Evolutionary conservation across 768 basidiomycete genomes (phyloP), one percentile per base, ranked within the genome.

Genomic region (Rhizopogon salebrosus): DNA sequence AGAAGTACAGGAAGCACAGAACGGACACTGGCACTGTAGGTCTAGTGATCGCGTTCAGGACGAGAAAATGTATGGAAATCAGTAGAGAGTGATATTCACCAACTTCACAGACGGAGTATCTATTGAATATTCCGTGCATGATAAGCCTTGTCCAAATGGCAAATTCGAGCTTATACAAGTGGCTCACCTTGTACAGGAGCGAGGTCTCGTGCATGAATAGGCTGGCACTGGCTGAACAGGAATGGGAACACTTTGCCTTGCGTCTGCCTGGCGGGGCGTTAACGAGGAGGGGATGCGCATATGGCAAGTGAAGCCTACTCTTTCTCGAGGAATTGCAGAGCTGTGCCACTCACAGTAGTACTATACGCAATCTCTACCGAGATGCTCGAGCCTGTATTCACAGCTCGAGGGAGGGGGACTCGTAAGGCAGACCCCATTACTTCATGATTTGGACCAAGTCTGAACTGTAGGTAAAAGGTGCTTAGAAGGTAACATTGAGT

Each of bases 201-300:
- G n/a, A 82, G 62, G 1, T 73, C 72, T 29, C 82, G 71, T 6
- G 77, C 78, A 61, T 82, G 79, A 60, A 82, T 83, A 6, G 82
- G 80, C 58, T 83, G 81, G 58, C 74, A 77, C 58, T 83, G 83
- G 46, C 77, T 79, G 69, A 82, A 84, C 14, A 83, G 67, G 67
- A 78, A 83, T 3, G 78, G 75, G 62, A 77, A 75, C 42, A 70
- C 70, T 49, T 78, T 79, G 4, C 78, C 78, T 48, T 78, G 78
- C 4, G 80, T 82, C 61, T 81, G 79, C 37, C 75, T 75, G 48
- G 39, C 34, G 18, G 14, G 37, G 20, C 22, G n/a, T 35, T 5
- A 24, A 35, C 20, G 10, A 48, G 41, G 31, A 37, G 26, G 22
- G 2, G 9, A 16, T 16, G 42, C 9, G 14, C 13, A 29, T 1